These are phyloP conservation scores for Blastobotrys ciferrii DNA, from an alignment of 1,139 yeast genomes.

Conservation along the genomic window DNA sequence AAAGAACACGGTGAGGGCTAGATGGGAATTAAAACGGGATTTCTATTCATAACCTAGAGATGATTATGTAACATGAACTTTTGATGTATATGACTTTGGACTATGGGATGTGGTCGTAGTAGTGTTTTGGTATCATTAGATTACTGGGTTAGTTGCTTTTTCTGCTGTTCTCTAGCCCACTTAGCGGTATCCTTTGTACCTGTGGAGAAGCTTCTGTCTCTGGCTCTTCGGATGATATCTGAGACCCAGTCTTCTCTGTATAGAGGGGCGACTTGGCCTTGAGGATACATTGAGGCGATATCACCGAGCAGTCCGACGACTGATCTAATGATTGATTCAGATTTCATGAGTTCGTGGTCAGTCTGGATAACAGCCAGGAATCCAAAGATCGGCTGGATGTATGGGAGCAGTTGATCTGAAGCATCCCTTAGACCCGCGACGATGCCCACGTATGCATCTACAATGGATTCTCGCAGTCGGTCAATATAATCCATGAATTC, in stretches of 20 bases:
- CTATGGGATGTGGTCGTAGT: too few relatives aligned
- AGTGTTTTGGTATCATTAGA: too few relatives aligned
- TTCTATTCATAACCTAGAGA: too few relatives aligned
- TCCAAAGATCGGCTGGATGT: constrained; percentile 65
- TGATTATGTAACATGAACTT: too few relatives aligned
- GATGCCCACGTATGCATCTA: constrained; percentile 94
- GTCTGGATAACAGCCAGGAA: constrained; percentile 60
- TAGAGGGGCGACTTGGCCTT: constrained; percentile 64
- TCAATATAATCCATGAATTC: constrained; percentile 78
- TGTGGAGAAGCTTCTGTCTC: constrained; percentile 60
- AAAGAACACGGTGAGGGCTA: too few relatives aligned
- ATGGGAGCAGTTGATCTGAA: constrained; percentile 66
- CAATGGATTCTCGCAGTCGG: constrained; percentile 75
- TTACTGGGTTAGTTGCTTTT: constrained; percentile 36
- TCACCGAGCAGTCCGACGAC: constrained; percentile 92
- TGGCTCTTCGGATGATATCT: constrained; percentile 70
- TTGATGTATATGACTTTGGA: too few relatives aligned
- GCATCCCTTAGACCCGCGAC: constrained; percentile 77
- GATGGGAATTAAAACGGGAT: too few relatives aligned
- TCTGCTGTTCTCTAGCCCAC: constrained; percentile 94
- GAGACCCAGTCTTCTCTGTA: constrained; percentile 76
- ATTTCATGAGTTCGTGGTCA: constrained; percentile 58
- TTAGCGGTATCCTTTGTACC: constrained; percentile 84
- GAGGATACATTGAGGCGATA: constrained; percentile 80
- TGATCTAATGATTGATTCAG: constrained; percentile 69